These are phyloP conservation scores for Saprolegnia parasitica DNA, from an alignment of 352 stramenopile genomes.

Conservation along the genomic window DNA sequence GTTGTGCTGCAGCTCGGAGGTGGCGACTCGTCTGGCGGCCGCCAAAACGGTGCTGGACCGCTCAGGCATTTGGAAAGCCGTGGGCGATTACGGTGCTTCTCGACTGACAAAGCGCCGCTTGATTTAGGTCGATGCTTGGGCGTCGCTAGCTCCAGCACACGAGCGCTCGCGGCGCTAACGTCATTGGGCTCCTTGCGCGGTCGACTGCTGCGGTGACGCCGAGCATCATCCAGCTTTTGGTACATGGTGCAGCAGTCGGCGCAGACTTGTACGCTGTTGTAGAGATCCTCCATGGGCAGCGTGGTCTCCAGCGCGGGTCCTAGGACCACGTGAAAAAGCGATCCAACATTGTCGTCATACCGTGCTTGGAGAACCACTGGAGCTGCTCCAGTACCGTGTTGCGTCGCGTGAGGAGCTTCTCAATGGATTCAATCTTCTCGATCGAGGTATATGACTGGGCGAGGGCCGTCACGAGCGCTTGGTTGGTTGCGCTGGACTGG, in stretches of 20 bases:
- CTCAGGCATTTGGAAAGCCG: not conserved
- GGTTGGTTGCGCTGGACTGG: not conserved
- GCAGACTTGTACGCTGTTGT: slow-evolving; percentile 17
- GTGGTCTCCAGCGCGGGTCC: not conserved
- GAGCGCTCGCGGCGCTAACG: not conserved
- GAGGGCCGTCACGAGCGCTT: not conserved
- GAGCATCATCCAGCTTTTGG: slow-evolving; percentile 10
- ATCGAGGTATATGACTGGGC: not conserved
- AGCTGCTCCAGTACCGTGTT: slow-evolving; percentile 7
- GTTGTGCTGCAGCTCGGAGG: too few relatives aligned
- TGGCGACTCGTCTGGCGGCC: too few relatives aligned
- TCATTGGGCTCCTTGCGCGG: not conserved
- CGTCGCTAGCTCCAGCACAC: not conserved
- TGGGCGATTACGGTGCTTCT: not conserved
- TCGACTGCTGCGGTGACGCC: not conserved
- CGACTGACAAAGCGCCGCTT: not conserved
- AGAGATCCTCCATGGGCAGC: not conserved
- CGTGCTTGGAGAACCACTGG: slow-evolving; percentile 19
- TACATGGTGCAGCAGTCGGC: slow-evolving; percentile 20
- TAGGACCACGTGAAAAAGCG: not conserved
- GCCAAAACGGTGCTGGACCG: not conserved
- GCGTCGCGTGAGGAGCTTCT: not conserved
- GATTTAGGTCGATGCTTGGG: not conserved
- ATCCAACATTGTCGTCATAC: not conserved
- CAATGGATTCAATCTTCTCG: not conserved